Evolutionary conservation across 352 stramenopile genomes (phyloP).

Genomic region (Plasmopara viticola): DNA sequence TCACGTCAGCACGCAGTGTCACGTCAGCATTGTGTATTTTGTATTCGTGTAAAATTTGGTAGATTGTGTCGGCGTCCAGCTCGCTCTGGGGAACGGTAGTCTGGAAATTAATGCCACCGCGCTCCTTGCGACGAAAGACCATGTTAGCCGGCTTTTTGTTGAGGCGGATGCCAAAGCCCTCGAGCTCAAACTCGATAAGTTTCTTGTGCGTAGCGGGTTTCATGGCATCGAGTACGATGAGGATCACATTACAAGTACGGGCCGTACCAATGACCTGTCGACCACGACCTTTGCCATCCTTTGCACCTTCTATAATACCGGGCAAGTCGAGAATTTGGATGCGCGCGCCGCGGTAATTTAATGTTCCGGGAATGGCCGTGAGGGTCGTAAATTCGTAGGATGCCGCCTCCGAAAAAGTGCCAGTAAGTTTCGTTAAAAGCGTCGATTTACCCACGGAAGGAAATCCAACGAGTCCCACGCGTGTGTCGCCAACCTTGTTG

Average conservation of each 20-base stretch:
- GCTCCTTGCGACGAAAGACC: slow-evolving; percentile 95
- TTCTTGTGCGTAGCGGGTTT: slow-evolving; percentile 98
- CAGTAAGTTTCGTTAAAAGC: slow-evolving; percentile 95
- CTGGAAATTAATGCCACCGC: slow-evolving; percentile 96
- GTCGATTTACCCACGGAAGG: slow-evolving; percentile 98
- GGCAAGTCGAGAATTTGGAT: slow-evolving; percentile 89
- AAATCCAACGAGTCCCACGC: slow-evolving; percentile 97
- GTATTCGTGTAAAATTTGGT: slow-evolving; percentile 97
- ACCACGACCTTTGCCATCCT: slow-evolving; percentile 95
- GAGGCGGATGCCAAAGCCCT: slow-evolving; percentile 97
- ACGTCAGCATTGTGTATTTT: slow-evolving; percentile 97
- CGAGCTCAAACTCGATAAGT: slow-evolving; percentile 97
- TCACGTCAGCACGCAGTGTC: slow-evolving; percentile 93
- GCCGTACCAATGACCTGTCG: slow-evolving; percentile 96
- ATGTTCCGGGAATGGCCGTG: slow-evolving; percentile 96
- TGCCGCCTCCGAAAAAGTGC: slow-evolving; percentile 92
- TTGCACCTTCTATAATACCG: slow-evolving; percentile 98
- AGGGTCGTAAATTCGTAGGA: slow-evolving; percentile 99
- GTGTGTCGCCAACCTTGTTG: slow-evolving; percentile 93
- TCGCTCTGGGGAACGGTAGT: slow-evolving; percentile 88
- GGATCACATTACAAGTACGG: slow-evolving; percentile 97
- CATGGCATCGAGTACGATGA: slow-evolving; percentile 96
- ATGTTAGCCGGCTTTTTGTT: slow-evolving; percentile 98
- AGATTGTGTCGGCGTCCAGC: slow-evolving; percentile 92
- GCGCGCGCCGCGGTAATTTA: slow-evolving; percentile 91